Evolutionary conservation across 228 moss, liverwort and hornwort genomes (phyloP).

Genomic region (Sphagnum magellanicum): DNA sequence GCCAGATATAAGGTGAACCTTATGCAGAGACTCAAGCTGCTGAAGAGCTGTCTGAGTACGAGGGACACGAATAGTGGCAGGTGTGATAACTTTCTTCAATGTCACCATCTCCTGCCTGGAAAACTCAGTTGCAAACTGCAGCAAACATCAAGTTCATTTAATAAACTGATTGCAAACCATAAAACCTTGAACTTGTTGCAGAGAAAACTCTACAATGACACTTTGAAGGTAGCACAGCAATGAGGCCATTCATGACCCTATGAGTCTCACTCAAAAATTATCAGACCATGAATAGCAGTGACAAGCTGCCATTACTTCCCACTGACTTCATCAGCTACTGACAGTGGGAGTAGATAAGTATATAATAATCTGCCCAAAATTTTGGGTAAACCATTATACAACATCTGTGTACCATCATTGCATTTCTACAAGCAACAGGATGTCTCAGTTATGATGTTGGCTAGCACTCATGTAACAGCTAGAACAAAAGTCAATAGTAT

Average conservation of each 20-base stretch:
- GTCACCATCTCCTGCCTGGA: constrained; percentile 15
- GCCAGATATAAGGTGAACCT: constrained; percentile 7
- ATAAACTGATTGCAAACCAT: neutral
- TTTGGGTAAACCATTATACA: too few species aligned
- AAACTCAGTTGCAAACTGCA: constrained; percentile 25
- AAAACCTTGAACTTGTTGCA: neutral
- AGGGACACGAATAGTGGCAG: constrained; percentile 25
- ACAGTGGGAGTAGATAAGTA: too few species aligned
- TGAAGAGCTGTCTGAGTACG: constrained; percentile 25
- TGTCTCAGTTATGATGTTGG: too few species aligned
- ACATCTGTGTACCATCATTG: too few species aligned
- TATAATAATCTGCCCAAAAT: too few species aligned
- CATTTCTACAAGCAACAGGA: too few species aligned
- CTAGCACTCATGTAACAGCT: too few species aligned
- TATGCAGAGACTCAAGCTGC: constrained; percentile 27
- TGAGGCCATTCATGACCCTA: neutral
- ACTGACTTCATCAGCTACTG: too few species aligned
- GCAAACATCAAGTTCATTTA: neutral
- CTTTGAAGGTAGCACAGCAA: neutral
- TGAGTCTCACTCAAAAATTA: neutral
- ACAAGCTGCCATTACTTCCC: too few species aligned
- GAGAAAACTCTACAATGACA: neutral
- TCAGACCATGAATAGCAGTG: neutral
- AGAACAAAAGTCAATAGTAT: too few species aligned
- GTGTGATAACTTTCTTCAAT: constrained; percentile 23